phyloP scores from a whole-genome alignment of 345 rosid species.

The Syzygium grande region DNA sequence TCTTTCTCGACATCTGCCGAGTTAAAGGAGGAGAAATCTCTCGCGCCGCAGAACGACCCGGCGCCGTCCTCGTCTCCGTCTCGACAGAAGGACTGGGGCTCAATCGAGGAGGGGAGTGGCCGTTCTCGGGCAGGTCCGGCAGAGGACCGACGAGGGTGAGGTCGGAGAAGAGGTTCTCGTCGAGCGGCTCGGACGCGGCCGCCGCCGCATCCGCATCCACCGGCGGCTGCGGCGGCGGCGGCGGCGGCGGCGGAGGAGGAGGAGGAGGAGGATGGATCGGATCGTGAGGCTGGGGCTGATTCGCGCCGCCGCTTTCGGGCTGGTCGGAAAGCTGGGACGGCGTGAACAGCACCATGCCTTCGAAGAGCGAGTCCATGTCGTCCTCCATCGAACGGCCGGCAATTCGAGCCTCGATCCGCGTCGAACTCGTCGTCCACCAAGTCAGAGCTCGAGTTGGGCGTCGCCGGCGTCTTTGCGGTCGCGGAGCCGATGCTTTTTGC shows the following conservation, averaged over 20 bases:
- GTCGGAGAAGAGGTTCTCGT: slow-evolving; percentile 80
- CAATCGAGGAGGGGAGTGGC: slow-evolving; percentile 5
- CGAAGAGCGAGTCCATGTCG: slow-evolving; percentile 75
- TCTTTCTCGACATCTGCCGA: slow-evolving; percentile 64
- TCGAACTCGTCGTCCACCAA: neutral
- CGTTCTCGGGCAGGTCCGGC: slow-evolving; percentile 2
- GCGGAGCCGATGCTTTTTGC: neutral
- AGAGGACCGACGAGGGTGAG: slow-evolving; percentile 45
- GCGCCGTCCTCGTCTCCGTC: neutral
- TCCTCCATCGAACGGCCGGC: slow-evolving; percentile 15
- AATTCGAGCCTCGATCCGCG: slow-evolving; percentile 4
- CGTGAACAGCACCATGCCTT: slow-evolving; percentile 75
- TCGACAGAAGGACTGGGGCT: neutral
- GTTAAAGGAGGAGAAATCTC: neutral
- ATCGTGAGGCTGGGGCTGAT: neutral
- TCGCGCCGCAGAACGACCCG: neutral
- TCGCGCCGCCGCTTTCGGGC: neutral
- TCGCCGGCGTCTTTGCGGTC: neutral
- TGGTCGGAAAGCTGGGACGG: slow-evolving; percentile 34
- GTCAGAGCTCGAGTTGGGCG: neutral
- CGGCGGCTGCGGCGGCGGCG: neutral
- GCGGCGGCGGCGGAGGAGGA: slow-evolving; percentile 4
- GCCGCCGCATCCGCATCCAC: slow-evolving; percentile 1
- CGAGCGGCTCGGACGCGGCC: slow-evolving; percentile 44
- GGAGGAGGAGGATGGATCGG: neutral